Base-by-base conservation (phyloP, 2,329 filamentous ascomycete genomes). In the Talaromyces sp. region DNA sequence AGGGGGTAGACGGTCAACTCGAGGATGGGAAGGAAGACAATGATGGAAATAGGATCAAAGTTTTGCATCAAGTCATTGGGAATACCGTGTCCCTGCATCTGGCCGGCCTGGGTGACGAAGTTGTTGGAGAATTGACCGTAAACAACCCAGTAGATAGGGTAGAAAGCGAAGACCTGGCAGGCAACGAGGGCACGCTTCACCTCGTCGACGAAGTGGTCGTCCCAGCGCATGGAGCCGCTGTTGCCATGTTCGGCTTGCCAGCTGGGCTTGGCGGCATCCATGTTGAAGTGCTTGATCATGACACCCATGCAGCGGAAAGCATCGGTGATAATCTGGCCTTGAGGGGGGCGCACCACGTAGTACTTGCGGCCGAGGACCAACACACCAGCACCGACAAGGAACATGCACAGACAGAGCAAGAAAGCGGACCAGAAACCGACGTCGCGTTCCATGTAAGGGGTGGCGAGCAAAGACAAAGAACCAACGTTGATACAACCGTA, bases 21-120 rank as follows among this genome's bases (percentile, higher is more conserved):
- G 65, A 87, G 83, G 64, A 92, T 77, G 2, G 89, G 89, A 55
- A 92, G 88, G 74, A 92, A 84, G 70, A 93, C 85, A 67, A 93
- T 84, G 64, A 92, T 85, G 28, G 88, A 84, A 65, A 93, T 85
- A 6, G 90, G 88, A 73, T 92, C 88, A 47, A 93, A 79, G 76
- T 92, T 92, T 72, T 87, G 84, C 68, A 93, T 84, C 61, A 92
- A 78, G 71, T 93, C 90, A 78, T 93, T 93, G 69, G 90, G 90
- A 3, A 91, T 82, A 33, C 89, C 88, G 70, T 88, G 80, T 2
- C 88, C 83, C 58, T 82, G 68, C 88, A 85, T 85, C 64, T 80
- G 80, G n/a, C 76, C 78, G 58, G 82, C 82, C 73, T 91, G 88
- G 42, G 60, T 58, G 36, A 62, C 60, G 11, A 62, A 59, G 60